Evolutionary conservation across 2,329 filamentous ascomycete genomes (phyloP), one percentile per base, ranked within the genome.

Genomic region (Bisporella sp.): DNA sequence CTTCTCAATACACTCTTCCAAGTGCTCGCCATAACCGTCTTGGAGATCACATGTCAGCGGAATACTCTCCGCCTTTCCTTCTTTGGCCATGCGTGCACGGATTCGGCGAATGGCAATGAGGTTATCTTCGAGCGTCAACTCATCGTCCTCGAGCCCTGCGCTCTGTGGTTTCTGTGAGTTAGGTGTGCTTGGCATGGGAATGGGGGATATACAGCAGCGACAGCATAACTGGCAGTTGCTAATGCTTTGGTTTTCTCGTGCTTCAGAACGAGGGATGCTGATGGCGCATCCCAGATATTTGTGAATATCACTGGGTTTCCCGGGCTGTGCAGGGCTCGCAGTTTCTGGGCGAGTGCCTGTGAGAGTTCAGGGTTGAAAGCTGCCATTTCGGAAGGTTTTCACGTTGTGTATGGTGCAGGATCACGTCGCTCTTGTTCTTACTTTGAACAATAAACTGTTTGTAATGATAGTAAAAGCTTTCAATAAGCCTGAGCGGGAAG

Each of bases 31-130:
- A 54, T 82, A 84, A 0, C 79, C 81, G 57, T 84, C 80, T 62
- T 83, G 79, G 2, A 83, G 61, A 58, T 84, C 81, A 5, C 75
- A 76, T 0, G 74, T 77, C 1, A 84, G 62, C 0, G 78, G 77
- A 2, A 77, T 65, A 5, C 68, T 64, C 37, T 68, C 64, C 9
- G 66, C 57, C 8, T 60, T 60, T 9, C 71, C 71, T 4, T 75
- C 62, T 13, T 41, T 31, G 2, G 28, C 39, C n/a, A 48, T 47
- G 5, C 47, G 30, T 2, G 67, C 63, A 0, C 72, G 71, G 50
- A 84, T 71, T 8, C 63, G 64, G 4, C 62, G 55, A 35, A 78
- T 67, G 8, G 72, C 72, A 1, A 67, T 63, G 33, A 84, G 65
- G 55, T 82, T 82, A 35, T 72, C 68, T 4, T 74, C 65, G 11